Evolutionary conservation across 1,139 yeast species (phyloP), one percentile per base, ranked within the genome.

Genomic region (Debaryomycetaceae sp.): DNA sequence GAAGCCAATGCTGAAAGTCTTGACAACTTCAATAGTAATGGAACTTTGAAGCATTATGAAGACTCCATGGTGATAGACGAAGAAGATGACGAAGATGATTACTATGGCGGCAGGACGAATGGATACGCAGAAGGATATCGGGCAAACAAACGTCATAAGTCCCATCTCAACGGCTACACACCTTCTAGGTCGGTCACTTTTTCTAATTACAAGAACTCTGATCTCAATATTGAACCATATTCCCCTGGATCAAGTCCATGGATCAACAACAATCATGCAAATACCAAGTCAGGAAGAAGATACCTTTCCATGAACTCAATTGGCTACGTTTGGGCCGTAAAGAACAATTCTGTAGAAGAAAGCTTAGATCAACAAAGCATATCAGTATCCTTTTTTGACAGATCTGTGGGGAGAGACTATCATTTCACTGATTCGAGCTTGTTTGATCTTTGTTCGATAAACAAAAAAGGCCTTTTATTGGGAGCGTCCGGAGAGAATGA

Each of bases 211-310:
- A 33, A 33, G 50, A 38, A 40, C 30, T 8, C 24, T 30, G 7
- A 45, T 47, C 39, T 48, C 57, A 36, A 4, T 11, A 27, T 27
- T 11, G 42, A 49, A 31, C 80, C 86, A 1, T 80, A 79, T 53
- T 83, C 84, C 5, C 88, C 90, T 1, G 98, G 98, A 1, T 80
- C 87, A 4, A 90, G 98, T 0, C 96, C 97, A 0, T 93, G 95
- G 83, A 70, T 66, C 35, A 60, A 60, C 13, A 42, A 48, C 42
- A 40, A 36, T 41, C 53, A 50, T 38, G 49, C 49, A 11, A 44
- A 38, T 44, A 51, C 51, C 9, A 46, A 50, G 40, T 50, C 67
- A 1, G 68, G 65, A 46, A 79, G 95, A 62, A 74, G 97, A 46
- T 91, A 90, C 58, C 67, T 93, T 43, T 81, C 89, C 33, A 87